phyloP scores from a whole-genome alignment of 768 basidiomycete genomes.

The Amanita brunnescens region DNA sequence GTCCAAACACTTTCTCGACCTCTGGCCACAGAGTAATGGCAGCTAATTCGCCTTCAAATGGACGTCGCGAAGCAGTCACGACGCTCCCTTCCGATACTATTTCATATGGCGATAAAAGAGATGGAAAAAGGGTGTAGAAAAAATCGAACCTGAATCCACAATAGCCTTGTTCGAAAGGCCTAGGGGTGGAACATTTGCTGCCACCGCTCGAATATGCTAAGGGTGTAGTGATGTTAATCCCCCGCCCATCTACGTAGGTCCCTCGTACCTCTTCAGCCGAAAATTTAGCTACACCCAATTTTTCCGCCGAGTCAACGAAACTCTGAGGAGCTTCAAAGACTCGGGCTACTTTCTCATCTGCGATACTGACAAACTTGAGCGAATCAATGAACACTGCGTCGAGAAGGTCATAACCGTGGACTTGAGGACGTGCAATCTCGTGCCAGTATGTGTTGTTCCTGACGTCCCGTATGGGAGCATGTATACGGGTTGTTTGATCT shows the following conservation, averaged over 20 bases:
- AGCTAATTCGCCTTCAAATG: slow-evolving; percentile 88
- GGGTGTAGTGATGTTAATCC: neutral
- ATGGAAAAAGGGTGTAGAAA: neutral
- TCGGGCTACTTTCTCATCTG: slow-evolving; percentile 93
- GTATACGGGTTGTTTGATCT: slow-evolving; percentile 90
- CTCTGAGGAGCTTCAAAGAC: slow-evolving; percentile 86
- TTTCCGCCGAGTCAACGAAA: slow-evolving; percentile 61
- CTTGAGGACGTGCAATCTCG: slow-evolving; percentile 87
- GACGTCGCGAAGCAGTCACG: slow-evolving; percentile 26
- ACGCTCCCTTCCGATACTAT: slow-evolving; percentile 3
- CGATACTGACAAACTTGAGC: slow-evolving; percentile 79
- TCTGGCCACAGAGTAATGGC: slow-evolving; percentile 93
- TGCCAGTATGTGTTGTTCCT: slow-evolving; percentile 43
- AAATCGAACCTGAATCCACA: slow-evolving; percentile 41
- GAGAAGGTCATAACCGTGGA: slow-evolving; percentile 93
- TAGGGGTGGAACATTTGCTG: slow-evolving; percentile 87
- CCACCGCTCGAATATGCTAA: slow-evolving; percentile 56
- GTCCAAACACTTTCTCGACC: slow-evolving; percentile 92
- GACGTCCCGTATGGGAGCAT: slow-evolving; percentile 42
- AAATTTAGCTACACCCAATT: slow-evolving; percentile 39
- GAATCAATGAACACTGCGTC: slow-evolving; percentile 69
- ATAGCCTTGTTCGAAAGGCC: slow-evolving; percentile 92
- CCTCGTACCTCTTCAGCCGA: slow-evolving; percentile 40
- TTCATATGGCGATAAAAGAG: neutral
- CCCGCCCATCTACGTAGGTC: neutral